A percentile compares a stretch with the other conserved stretches of the same genome.
Conservation (phyloP, 2,329 filamentous ascomycete genomes). For the Chrysosphaeria jannelii region DNA sequence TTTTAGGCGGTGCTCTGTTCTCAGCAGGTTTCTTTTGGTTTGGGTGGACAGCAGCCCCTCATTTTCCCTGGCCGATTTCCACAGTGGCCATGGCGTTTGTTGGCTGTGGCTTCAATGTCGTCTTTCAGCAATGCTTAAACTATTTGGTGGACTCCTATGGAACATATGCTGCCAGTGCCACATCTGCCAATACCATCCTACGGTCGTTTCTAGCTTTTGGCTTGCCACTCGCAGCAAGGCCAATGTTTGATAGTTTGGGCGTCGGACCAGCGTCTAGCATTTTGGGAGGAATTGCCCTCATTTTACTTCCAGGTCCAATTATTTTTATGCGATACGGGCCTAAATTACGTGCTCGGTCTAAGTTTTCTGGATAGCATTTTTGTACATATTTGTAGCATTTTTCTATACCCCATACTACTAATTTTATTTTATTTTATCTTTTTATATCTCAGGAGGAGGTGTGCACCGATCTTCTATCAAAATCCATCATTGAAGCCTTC, state of each 20-base stretch:
- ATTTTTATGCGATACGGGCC: slow-evolving; percentile 6
- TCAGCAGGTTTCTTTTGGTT: slow-evolving; percentile 11
- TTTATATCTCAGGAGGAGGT: too few species aligned
- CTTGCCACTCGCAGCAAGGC: slow-evolving; percentile 24
- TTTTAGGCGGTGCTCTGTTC: slow-evolving; percentile 14
- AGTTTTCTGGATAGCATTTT: slow-evolving; percentile 1
- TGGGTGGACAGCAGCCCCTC: slow-evolving; percentile 5
- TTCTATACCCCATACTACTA: not conserved
- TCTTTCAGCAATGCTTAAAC: slow-evolving; percentile 17
- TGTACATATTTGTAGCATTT: not conserved
- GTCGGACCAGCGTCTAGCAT: slow-evolving; percentile 5
- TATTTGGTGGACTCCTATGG: slow-evolving; percentile 24
- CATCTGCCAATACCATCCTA: slow-evolving; percentile 31
- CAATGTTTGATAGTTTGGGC: slow-evolving; percentile 21
- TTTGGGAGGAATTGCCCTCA: slow-evolving; percentile 9
- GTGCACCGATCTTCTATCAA: too few species aligned
- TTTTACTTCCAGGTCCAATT: slow-evolving; percentile 19
- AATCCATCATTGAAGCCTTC: not conserved
- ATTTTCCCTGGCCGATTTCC: slow-evolving; percentile 3
- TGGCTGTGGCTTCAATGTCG: slow-evolving; percentile 14
- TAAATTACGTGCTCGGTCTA: slow-evolving; percentile 2
- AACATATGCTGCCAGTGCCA: slow-evolving; percentile 27
- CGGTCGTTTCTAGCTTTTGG: slow-evolving; percentile 24
- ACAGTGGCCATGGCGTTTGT: slow-evolving; percentile 9
- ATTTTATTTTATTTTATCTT: not conserved